These are phyloP conservation scores for Vigna trinervia DNA, from an alignment of 306 rosid species.

Conservation along the genomic window DNA sequence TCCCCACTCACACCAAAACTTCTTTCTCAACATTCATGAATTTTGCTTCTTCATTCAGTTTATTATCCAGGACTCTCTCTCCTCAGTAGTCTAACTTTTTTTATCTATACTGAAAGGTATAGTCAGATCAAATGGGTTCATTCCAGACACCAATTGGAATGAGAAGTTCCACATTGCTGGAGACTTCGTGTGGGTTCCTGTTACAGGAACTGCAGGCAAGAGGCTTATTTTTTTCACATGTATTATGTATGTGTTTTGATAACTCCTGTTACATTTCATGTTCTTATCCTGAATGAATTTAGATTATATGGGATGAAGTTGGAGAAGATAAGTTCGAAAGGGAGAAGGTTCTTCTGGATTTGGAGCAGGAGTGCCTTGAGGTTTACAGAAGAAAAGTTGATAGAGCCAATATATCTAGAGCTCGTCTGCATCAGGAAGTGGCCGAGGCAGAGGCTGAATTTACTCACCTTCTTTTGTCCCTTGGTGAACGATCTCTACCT, in stretches of 20 bases:
- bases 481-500: constrained; percentile 91
- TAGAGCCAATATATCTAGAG: constrained; percentile 80
- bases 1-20: constrained; percentile 63
- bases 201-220: constrained; percentile 95
- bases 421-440: constrained; percentile 92
- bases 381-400: constrained; percentile 89
- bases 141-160: constrained; percentile 74
- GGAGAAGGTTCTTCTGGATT: constrained; percentile 84
- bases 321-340: constrained; percentile 91
- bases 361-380: constrained; percentile 92
- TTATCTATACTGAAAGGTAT: constrained; percentile 41
- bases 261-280: constrained; percentile 27
- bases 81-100: constrained; percentile 45
- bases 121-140: constrained; percentile 67
- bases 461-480: constrained; percentile 94
- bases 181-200: constrained; percentile 90
- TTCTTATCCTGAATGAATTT: constrained; percentile 40
- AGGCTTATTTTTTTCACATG: constrained; percentile 29
- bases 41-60: constrained; percentile 49
- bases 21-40: constrained; percentile 50
- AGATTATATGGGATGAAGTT: constrained; percentile 98
- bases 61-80: constrained; percentile 47
- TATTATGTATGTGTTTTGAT: constrained; percentile 20
- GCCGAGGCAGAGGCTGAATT: constrained; percentile 97
- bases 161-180: constrained; percentile 73